Percentiles rank a stretch among this genome's conserved stretches.
Evolutionary conservation across 2,329 filamentous ascomycete species (phyloP).

Genomic region (Fusarium lyarnte): DNA sequence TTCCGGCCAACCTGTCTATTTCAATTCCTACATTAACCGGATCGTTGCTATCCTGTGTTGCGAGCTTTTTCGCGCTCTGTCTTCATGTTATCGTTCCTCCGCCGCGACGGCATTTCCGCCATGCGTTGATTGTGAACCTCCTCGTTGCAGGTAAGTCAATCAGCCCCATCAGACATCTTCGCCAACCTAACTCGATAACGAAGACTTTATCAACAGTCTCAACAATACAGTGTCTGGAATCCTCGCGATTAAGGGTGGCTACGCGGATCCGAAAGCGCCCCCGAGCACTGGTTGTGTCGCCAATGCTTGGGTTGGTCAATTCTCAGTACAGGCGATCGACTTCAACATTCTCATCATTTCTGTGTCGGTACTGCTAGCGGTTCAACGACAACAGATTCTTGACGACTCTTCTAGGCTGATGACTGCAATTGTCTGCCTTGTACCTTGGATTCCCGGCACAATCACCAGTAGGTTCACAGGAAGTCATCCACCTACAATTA

Average conservation of each 20-base stretch:
- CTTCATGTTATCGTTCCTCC: background rate
- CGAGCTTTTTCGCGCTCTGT: background rate
- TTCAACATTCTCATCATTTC: background rate
- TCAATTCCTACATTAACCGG: background rate
- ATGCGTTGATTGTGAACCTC: background rate
- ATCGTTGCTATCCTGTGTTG: background rate
- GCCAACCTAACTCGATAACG: background rate
- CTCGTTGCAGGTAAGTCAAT: background rate
- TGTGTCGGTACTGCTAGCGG: background rate
- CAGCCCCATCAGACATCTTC: fast-evolving
- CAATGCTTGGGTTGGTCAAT: slow-evolving; percentile 1
- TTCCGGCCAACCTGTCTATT: background rate
- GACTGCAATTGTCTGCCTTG: background rate
- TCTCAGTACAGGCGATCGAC: background rate
- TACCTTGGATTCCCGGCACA: background rate
- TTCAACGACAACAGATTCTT: background rate
- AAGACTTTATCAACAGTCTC: background rate
- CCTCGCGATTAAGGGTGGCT: background rate
- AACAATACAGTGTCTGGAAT: background rate
- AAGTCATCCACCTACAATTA: too few species aligned
- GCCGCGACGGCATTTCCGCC: background rate
- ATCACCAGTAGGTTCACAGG: background rate
- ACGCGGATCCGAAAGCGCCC: background rate
- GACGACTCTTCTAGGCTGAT: background rate
- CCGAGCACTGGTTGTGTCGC: background rate